phyloP scores from a whole-genome alignment of 768 basidiomycete species.

The Leccinum aurantiacum region DNA sequence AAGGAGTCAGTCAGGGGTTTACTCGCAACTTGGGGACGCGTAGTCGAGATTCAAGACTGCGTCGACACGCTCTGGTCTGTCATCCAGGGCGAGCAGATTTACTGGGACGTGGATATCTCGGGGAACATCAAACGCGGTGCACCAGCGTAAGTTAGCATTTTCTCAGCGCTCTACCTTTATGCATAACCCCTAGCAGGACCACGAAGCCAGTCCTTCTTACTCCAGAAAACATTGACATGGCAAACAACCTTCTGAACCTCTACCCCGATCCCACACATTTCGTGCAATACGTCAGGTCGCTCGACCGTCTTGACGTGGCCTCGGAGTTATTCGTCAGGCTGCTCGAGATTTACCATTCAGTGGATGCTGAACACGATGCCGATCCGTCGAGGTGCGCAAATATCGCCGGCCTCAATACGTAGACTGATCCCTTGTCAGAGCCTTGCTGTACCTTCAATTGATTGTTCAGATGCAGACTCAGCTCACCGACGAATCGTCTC shows the following conservation, averaged over 20 bases:
- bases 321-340: conserved; percentile 73
- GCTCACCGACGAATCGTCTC: conserved; percentile 52
- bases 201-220: conserved; percentile 47
- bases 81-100: conserved; percentile 46
- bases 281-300: conserved; percentile 58
- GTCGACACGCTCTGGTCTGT: conserved; percentile 59
- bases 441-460: conserved; percentile 74
- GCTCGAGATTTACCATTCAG: conserved; percentile 63
- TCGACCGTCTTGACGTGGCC: conserved; percentile 68
- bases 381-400: conserved; percentile 25
- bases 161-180: not conserved
- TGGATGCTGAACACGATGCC: conserved; percentile 18
- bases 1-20: conserved; percentile 60
- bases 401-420: not conserved
- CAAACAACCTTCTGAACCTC: conserved; percentile 57
- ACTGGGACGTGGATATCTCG: conserved; percentile 58
- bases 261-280: conserved; percentile 78
- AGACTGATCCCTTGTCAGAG: conserved; percentile 38
- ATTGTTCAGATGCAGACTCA: conserved; percentile 79
- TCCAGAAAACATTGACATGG: conserved; percentile 47
- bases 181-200: conserved; percentile 12
- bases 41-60: conserved; percentile 54
- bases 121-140: conserved; percentile 45
- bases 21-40: conserved; percentile 74
- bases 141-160: conserved; percentile 41